A percentile compares a stretch with the other conserved stretches of the same genome.
Conservation (phyloP, 352 stramenopile species). For the Globisporangium iwayamae region DNA sequence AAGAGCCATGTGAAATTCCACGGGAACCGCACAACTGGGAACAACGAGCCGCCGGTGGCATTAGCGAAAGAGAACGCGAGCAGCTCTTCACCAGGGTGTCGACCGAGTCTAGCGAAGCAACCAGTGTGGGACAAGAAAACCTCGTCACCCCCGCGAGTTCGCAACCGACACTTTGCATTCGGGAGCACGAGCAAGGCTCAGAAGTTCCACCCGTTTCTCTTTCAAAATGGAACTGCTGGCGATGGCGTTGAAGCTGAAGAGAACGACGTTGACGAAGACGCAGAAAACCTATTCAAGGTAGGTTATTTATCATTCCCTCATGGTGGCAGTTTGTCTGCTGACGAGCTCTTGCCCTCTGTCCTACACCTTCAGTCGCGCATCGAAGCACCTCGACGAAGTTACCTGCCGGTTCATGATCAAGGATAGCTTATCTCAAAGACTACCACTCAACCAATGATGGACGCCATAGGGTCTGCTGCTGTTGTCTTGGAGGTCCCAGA, state of each 20-base stretch:
- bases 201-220: background rate
- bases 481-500: background rate
- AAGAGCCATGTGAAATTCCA: constrained; percentile 44
- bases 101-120: constrained; percentile 15
- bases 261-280: constrained; percentile 17
- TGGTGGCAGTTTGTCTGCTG: background rate
- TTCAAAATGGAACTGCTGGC: background rate
- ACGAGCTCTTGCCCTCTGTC: background rate
- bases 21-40: background rate
- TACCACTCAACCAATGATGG: constrained; percentile 6
- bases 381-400: constrained; percentile 24
- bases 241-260: background rate
- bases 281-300: constrained; percentile 16
- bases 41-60: background rate
- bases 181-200: constrained; percentile 2
- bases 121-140: constrained; percentile 24
- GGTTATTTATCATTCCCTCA: constrained; percentile 2
- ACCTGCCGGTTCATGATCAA: constrained; percentile 16
- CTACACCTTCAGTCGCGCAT: constrained; percentile 15
- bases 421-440: background rate
- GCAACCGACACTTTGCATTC: constrained; percentile 30
- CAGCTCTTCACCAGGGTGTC: background rate
- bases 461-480: constrained; percentile 3
- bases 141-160: constrained; percentile 27
- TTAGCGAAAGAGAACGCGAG: background rate